phyloP scores from a whole-genome alignment of 768 basidiomycete genomes.

The Macrocybe gigantea region DNA sequence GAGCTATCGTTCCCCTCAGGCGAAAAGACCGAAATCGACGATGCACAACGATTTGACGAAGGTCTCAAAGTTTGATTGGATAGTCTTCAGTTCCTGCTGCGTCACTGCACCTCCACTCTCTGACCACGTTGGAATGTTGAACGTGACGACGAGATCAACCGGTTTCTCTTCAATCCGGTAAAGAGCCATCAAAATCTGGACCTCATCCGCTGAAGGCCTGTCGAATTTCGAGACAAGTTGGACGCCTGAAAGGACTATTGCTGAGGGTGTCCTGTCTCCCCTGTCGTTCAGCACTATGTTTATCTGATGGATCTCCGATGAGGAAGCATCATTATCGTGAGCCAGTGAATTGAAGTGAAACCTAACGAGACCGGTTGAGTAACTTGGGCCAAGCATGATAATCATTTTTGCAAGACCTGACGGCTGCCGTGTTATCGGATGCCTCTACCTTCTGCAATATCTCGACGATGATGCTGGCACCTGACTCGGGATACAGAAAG shows the following conservation, averaged over 20 bases:
- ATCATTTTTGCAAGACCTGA: slow-evolving; percentile 32
- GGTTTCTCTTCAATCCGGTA: slow-evolving; percentile 69
- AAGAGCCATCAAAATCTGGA: slow-evolving; percentile 74
- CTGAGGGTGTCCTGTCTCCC: slow-evolving; percentile 48
- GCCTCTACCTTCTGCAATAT: slow-evolving; percentile 69
- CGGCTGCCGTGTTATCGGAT: slow-evolving; percentile 52
- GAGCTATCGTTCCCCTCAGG: slow-evolving; percentile 23
- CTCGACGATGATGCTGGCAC: slow-evolving; percentile 78
- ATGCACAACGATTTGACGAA: slow-evolving; percentile 60
- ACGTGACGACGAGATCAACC: slow-evolving; percentile 79
- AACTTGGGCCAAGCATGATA: not conserved
- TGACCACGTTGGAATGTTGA: slow-evolving; percentile 66
- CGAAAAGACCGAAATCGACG: slow-evolving; percentile 66
- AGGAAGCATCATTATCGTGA: slow-evolving; percentile 78
- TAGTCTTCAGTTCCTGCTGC: slow-evolving; percentile 27
- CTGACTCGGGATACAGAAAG: slow-evolving; percentile 65
- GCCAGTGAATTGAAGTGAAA: slow-evolving; percentile 90
- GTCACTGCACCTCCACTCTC: slow-evolving; percentile 38
- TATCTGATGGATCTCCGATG: slow-evolving; percentile 38
- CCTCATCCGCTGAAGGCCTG: slow-evolving; percentile 49
- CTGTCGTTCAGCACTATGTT: slow-evolving; percentile 32
- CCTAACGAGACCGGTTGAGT: slow-evolving; percentile 34
- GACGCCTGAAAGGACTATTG: slow-evolving; percentile 58
- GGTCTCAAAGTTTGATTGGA: slow-evolving; percentile 42
- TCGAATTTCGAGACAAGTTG: slow-evolving; percentile 82